Evolutionary conservation across 2,329 filamentous ascomycete genomes (phyloP).

Genomic region (Truncatella angustata): DNA sequence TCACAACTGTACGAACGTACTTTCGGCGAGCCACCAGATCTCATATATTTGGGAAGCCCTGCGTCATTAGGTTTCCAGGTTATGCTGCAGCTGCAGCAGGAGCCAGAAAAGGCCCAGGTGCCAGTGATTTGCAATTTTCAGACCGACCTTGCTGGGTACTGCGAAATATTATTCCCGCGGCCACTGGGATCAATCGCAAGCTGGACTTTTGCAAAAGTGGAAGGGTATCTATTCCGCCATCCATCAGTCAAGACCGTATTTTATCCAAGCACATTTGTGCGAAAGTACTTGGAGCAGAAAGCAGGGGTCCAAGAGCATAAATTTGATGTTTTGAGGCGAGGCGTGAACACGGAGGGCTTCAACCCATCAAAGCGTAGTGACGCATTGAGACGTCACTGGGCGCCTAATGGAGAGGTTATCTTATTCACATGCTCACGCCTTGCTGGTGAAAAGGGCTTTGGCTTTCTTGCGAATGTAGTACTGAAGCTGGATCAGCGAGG

Average conservation of each 20-base stretch:
- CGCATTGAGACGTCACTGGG: slow-evolving; percentile 50
- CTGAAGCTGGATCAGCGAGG: slow-evolving; percentile 52
- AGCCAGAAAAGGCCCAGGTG: slow-evolving; percentile 51
- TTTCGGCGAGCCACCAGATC: slow-evolving; percentile 58
- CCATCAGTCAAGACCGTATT: slow-evolving; percentile 63
- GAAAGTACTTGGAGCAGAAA: slow-evolving; percentile 53
- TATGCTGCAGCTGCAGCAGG: slow-evolving; percentile 65
- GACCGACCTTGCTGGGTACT: slow-evolving; percentile 69
- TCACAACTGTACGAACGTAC: slow-evolving; percentile 59
- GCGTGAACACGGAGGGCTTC: slow-evolving; percentile 64
- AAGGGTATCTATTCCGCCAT: slow-evolving; percentile 66
- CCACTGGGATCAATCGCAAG: slow-evolving; percentile 61
- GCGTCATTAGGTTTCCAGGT: slow-evolving; percentile 70
- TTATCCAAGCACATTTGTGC: slow-evolving; percentile 65
- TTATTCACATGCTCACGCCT: slow-evolving; percentile 66
- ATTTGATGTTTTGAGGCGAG: slow-evolving; percentile 60
- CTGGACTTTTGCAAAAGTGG: slow-evolving; percentile 59
- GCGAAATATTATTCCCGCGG: slow-evolving; percentile 64
- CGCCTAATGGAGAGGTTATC: slow-evolving; percentile 61
- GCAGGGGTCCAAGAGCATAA: slow-evolving; percentile 56
- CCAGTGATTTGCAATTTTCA: slow-evolving; percentile 69
- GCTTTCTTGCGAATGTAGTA: slow-evolving; percentile 60
- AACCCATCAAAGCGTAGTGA: slow-evolving; percentile 51
- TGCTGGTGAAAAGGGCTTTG: slow-evolving; percentile 69
- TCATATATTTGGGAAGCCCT: slow-evolving; percentile 69